Conservation (phyloP, 2,329 filamentous ascomycete species). For the Claviceps sp. region DNA sequence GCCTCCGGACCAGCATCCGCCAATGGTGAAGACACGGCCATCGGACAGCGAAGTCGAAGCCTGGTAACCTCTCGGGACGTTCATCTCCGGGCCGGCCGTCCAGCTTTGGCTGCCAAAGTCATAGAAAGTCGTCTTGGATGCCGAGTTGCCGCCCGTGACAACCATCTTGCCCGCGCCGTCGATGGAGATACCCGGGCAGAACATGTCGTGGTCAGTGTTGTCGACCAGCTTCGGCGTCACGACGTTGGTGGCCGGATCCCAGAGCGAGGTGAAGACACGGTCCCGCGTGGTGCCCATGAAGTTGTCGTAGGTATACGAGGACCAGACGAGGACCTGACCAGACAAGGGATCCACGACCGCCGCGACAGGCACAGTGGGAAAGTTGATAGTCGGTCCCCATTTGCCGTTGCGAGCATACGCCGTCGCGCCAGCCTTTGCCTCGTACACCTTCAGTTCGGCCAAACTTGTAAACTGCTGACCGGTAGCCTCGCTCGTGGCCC, state of each 20-base stretch:
- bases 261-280: slow-evolving; percentile 8
- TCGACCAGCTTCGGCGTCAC: slow-evolving; percentile 17
- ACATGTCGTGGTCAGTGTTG: slow-evolving; percentile 40
- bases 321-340: slow-evolving; percentile 5
- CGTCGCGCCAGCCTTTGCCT: slow-evolving; percentile 11
- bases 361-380: slow-evolving; percentile 21
- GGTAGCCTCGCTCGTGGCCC: slow-evolving; percentile 16
- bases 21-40: slow-evolving; percentile 43
- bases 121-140: slow-evolving; percentile 34
- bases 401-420: slow-evolving; percentile 13
- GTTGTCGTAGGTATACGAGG: slow-evolving; percentile 7
- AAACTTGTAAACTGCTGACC: slow-evolving; percentile 19
- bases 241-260: slow-evolving; percentile 8
- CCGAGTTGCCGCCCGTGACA: slow-evolving; percentile 39
- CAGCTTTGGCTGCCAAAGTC: slow-evolving; percentile 25
- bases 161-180: slow-evolving; percentile 35
- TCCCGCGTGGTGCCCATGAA: slow-evolving; percentile 6
- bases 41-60: slow-evolving; percentile 34
- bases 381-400: slow-evolving; percentile 22
- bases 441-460: slow-evolving; percentile 19
- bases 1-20: slow-evolving; percentile 38
- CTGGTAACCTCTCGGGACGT: slow-evolving; percentile 37
- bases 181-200: slow-evolving; percentile 34
- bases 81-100: slow-evolving; percentile 27
- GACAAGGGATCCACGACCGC: slow-evolving; percentile 3